These are phyloP conservation scores for Wickerhamomyces sp. DNA, from an alignment of 1,139 yeast species.

Conservation along the genomic window DNA sequence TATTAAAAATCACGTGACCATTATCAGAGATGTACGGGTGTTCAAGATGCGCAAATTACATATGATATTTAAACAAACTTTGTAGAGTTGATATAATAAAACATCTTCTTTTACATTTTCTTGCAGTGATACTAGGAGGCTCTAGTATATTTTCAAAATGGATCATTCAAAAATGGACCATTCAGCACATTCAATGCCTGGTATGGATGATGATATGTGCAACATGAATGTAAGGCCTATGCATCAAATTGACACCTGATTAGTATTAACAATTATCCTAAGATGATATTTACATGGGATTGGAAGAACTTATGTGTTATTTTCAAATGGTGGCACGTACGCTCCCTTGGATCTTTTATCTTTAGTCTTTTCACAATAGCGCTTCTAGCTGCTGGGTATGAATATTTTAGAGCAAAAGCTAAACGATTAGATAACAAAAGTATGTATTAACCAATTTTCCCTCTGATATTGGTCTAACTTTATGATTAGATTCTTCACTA, in stretches of 20 bases:
- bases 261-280: constrained; percentile 33
- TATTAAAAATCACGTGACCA: not conserved
- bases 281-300: constrained; percentile 83
- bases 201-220: constrained; percentile 26
- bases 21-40: not conserved
- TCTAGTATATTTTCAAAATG: constrained; percentile 2
- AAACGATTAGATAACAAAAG: constrained; percentile 19
- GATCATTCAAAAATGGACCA: constrained; percentile 29
- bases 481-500: constrained; percentile 2
- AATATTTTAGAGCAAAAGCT: constrained; percentile 42
- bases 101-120: too few relatives aligned
- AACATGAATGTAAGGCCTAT: constrained; percentile 15
- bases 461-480: not conserved
- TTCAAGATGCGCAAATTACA: not conserved
- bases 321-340: constrained; percentile 77
- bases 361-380: constrained; percentile 48
- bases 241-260: not conserved
- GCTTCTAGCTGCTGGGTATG: constrained; percentile 55
- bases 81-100: too few relatives aligned
- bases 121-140: not conserved
- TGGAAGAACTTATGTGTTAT: constrained; percentile 69
- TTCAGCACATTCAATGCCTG: constrained; percentile 31
- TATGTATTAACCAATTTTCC: constrained; percentile 8
- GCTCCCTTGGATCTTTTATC: constrained; percentile 45
- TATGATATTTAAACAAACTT: too few relatives aligned